Evolutionary conservation across 768 basidiomycete species (phyloP), one percentile per base, ranked within the genome.

Genomic region (Mycena haematopus): DNA sequence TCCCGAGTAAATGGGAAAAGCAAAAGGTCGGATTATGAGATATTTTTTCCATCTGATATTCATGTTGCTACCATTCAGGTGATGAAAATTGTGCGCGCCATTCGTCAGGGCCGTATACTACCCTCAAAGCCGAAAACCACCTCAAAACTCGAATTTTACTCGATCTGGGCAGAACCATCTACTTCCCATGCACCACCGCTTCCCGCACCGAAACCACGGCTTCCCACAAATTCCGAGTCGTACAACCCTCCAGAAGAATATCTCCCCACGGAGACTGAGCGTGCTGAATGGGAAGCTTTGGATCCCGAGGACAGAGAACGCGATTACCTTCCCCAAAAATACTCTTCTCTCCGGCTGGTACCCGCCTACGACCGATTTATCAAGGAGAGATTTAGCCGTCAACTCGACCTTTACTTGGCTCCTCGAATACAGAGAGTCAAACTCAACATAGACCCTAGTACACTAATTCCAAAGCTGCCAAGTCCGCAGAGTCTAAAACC

Each of bases 1-100:
- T 98, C 14, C 94, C 96, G 15, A 96, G 94, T 78, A 99, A 96
- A 80, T 99, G 97, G 97, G 97, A 99, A 78, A 98, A 97, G 77
- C 89, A 97, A 83, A 99, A 99, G 86, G 96, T 94, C 70, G 56
- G 73, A 6, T 60, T 42, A 5, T 44, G 51, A 52, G 3, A 22
- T 33, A n/a, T 17, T 52, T 35, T 38, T 19, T 15, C 36, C 47
- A 19, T 35, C 51, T 25, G 33, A 11, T 3, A 33, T 21, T 42
- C 27, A 24, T 65, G 40, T 50, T 33, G 29, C 13, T 36, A 53
- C 40, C 44, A 63, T 56, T n/a, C 67, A 97, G 96, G 87, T 99
- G 68, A 96, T 99, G 94, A 99, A 99, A 85, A 98, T 99, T 64
- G 96, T 99, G 64, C 95, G 96, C 50, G 96, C 96, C 6, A 99